These are phyloP conservation scores for Claviceps sp. DNA, from an alignment of 2,329 filamentous ascomycete genomes.

Conservation along the genomic window DNA sequence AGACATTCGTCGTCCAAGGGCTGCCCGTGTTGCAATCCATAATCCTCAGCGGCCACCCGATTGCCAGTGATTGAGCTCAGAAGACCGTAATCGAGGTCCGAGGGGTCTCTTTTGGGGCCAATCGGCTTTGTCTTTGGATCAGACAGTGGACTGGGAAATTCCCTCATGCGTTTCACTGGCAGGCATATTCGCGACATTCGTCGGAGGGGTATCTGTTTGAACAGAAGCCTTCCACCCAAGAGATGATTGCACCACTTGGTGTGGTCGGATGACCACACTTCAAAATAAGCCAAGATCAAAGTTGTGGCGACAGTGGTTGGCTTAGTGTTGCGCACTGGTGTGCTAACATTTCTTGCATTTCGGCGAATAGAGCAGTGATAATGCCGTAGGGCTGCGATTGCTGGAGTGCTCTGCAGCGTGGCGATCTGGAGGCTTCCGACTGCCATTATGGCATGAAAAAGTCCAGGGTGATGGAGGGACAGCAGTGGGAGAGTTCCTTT, in stretches of 20 bases:
- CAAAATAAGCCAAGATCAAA: constrained; percentile 77
- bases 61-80: constrained; percentile 28
- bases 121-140: neutral
- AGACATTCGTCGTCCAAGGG: constrained; percentile 11
- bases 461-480: constrained; percentile 69
- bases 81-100: constrained; percentile 28
- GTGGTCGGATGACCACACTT: constrained; percentile 89
- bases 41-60: constrained; percentile 23
- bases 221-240: constrained; percentile 66
- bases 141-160: constrained; percentile 7
- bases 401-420: constrained; percentile 59
- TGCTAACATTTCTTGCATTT: constrained; percentile 61
- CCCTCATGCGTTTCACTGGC: constrained; percentile 37
- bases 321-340: constrained; percentile 54
- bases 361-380: constrained; percentile 76
- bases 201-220: constrained; percentile 69
- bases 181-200: constrained; percentile 61
- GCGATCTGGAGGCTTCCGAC: constrained; percentile 79
- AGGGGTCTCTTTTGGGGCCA: constrained; percentile 16
- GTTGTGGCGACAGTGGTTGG: constrained; percentile 80
- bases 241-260: constrained; percentile 93
- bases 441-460: constrained; percentile 84
- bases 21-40: constrained; percentile 21
- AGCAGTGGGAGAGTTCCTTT: constrained; percentile 69
- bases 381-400: constrained; percentile 76